A percentile compares a stretch with the other conserved stretches of the same genome.
phyloP scores from a whole-genome alignment of 225 moss, liverwort and hornwort genomes.

The Neckera pumila region DNA sequence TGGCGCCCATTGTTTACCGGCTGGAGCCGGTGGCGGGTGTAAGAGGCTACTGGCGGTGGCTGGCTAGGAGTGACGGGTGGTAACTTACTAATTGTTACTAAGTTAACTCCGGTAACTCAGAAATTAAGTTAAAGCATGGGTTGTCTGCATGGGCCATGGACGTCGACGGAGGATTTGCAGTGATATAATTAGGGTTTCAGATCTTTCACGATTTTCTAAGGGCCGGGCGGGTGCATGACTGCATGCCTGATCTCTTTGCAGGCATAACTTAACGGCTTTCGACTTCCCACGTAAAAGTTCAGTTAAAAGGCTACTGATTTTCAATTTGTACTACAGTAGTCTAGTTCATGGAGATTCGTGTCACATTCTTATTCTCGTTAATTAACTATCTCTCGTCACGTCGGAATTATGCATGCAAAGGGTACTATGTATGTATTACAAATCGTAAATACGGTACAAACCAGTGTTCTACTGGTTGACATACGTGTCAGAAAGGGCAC shows the following conservation, averaged over 20 bases:
- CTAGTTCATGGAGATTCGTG: background rate
- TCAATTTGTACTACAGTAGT: background rate
- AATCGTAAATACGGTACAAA: background rate
- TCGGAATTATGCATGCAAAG: background rate
- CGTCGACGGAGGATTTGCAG: background rate
- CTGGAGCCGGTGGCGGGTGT: background rate
- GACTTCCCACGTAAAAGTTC: background rate
- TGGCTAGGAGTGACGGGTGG: background rate
- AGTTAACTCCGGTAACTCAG: too few species aligned
- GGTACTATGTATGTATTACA: background rate
- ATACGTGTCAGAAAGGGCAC: background rate
- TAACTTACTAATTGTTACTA: background rate
- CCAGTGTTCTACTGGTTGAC: background rate
- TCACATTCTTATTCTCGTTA: background rate
- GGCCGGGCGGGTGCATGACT: background rate
- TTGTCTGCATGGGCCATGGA: background rate
- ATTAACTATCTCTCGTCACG: background rate
- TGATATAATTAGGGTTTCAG: background rate
- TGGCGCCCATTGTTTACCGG: background rate
- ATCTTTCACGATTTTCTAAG: background rate
- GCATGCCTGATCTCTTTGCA: background rate
- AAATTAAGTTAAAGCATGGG: background rate
- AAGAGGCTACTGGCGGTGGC: background rate
- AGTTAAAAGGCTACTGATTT: background rate
- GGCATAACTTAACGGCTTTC: background rate